Base-by-base conservation (phyloP, 208 protist species). In the Crithidia acanthocephali region DNA sequence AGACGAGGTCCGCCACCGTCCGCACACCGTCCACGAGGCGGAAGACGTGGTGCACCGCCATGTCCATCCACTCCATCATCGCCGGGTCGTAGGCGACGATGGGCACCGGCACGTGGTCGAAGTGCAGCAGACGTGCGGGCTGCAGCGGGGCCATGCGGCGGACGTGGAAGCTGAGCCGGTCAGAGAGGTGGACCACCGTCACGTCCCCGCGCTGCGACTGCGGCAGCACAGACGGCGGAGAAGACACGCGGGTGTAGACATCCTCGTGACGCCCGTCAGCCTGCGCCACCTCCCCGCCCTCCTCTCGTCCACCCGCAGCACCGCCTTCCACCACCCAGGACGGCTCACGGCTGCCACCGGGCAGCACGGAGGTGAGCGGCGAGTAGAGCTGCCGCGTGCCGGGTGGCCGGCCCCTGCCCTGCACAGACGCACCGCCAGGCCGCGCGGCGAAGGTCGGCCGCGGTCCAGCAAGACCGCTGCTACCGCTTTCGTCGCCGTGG, bases 1-100 rank as follows among this genome's bases (percentile, higher is more conserved):
- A 91, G 57, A 88, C 68, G 53, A 95, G 71, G 28, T 86, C 83
- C 0, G 79, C 80, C 40, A 95, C 88, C 9, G 84, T 95, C 35
- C 80, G 85, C 10, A 81, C 60, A 23, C 88, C 88, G 68, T 95
- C 85, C 33, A 93, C 77, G 7, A 83, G 76, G 18, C 72, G 71
- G 50, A 92, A 84, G 7, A 92, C 86, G 40, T 83, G 70, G 23
- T 83, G 75, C 22, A 95, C 76, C 18, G 79, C 75, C 53, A 95
- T 56, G 72, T 95, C 90, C 67, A 85, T 85, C 73, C 73, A 85
- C 48, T 87, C 86, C 44, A 89, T 51, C 67, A 78, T 79, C 28
- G 68, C 56, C 30, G 60, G 59, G 40, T 75, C 62, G 56, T 80
- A 86, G 1, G 73, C 33, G 7, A 67, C 76, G 66, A 91, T 80